These are phyloP conservation scores for Galeopsis tetrahit DNA, from an alignment of 257 asterid species.

Conservation along the genomic window DNA sequence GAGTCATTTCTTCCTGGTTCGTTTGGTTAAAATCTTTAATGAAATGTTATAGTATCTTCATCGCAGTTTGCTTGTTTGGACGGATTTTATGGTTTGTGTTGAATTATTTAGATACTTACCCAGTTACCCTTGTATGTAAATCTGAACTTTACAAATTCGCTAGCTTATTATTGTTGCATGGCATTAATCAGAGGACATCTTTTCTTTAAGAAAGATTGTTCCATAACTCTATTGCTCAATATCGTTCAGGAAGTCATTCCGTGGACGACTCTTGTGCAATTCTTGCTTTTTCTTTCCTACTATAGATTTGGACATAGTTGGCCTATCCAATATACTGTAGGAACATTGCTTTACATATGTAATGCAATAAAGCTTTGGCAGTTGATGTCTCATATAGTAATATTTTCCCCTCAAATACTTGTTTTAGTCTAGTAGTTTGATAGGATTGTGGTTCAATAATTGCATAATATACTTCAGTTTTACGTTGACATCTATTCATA, in stretches of 20 bases:
- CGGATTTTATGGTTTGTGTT: not conserved
- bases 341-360: not conserved
- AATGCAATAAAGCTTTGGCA: slow-evolving; percentile 4
- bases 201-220: not conserved
- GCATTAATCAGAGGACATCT: not conserved
- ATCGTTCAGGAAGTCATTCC: not conserved
- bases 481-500: slow-evolving; percentile 20
- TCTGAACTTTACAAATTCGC: slow-evolving; percentile 5
- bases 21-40: not conserved
- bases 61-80: slow-evolving; percentile 3
- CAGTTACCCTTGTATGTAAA: not conserved
- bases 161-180: slow-evolving; percentile 3
- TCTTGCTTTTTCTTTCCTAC: not conserved
- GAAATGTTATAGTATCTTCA: not conserved
- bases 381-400: not conserved
- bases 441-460: slow-evolving; percentile 6
- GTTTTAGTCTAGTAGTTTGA: not conserved
- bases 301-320: not conserved
- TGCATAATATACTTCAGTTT: slow-evolving; percentile 16
- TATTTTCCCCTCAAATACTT: not conserved
- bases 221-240: not conserved
- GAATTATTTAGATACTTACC: not conserved
- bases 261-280: not conserved
- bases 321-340: not conserved
- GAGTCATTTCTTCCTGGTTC: not conserved